Percentiles rank a stretch among this genome's conserved stretches.
Evolutionary conservation across 1,284 basidiomycete genomes (phyloP).

Genomic region (Fistulinella cinereoalba): DNA sequence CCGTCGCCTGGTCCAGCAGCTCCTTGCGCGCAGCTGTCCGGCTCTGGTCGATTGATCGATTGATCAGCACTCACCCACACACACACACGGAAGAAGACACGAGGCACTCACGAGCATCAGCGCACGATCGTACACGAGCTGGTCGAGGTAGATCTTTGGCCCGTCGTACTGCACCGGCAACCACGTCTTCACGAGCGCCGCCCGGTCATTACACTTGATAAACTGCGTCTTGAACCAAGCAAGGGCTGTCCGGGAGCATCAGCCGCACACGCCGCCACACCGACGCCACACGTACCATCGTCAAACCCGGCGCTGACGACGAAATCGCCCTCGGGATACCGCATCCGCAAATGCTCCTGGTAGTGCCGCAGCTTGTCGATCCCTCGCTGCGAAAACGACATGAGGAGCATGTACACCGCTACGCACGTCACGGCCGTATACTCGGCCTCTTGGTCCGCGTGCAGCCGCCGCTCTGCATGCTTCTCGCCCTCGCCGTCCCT

Average conservation of each 20-base stretch:
- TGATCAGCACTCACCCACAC: background rate
- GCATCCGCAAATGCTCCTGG: constrained; percentile 74
- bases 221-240: constrained; percentile 78
- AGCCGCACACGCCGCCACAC: background rate
- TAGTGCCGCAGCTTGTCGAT: constrained; percentile 73
- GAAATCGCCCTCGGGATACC: constrained; percentile 69
- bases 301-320: constrained; percentile 74
- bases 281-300: constrained; percentile 50
- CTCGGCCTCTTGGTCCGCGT: constrained; percentile 72
- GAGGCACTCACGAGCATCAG: constrained; percentile 54
- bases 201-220: constrained; percentile 73
- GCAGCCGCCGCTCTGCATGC: constrained; percentile 59
- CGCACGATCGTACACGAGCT: constrained; percentile 79
- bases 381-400: constrained; percentile 90
- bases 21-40: constrained; percentile 91
- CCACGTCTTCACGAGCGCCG: constrained; percentile 78
- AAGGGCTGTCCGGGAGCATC: constrained; percentile 45
- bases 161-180: constrained; percentile 70
- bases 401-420: constrained; percentile 89
- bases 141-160: constrained; percentile 73
- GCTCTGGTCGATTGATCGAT: constrained; percentile 65
- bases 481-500: constrained; percentile 72
- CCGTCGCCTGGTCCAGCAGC: constrained; percentile 73
- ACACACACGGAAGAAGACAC: background rate
- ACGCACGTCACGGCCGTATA: constrained; percentile 81